Base-by-base conservation (phyloP, 2,329 filamentous ascomycete species). In the Tolypocladium album region DNA sequence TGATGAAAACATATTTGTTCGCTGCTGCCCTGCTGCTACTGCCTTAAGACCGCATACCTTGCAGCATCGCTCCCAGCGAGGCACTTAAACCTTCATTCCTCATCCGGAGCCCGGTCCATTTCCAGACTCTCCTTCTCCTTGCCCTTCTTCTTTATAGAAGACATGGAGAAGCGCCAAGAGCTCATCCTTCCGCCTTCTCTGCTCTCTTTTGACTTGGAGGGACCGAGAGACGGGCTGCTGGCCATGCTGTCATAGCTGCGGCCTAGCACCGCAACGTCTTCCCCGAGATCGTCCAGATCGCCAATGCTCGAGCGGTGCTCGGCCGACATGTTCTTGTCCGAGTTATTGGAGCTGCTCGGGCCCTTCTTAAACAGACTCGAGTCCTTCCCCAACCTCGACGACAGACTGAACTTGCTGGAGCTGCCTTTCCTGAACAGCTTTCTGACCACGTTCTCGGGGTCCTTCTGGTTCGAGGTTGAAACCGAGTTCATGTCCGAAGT, bases 351-450 rank as follows among this genome's bases (percentile, higher is more conserved):
- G 68, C 82, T 85, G 56, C 82, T 79, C 7, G 80, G 76, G 3
- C 80, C 81, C 66, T 85, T 86, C 75, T 86, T 84, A 65, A 83
- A 84, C 34, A 83, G 71, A 12, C 75, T 70, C 36, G 79, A 78
- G 55, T 82, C 80, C 66, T 84, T 87, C 58, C 78, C 77, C 24
- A 82, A 67, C 61, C 82, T 71, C 56, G 82, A 83, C 15, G 84
- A 79, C 61, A 87, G 75, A 69, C 82, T 83, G 69, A 87, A 87
- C 73, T 87, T 87, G 71, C 82, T 80, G 8, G 83, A 84, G 69
- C 83, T 86, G 57, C 84, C 82, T 73, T 88, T 88, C 39, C 85
- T 82, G 60, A 88, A 81, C 56, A 88, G 76, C 69, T 86, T 82
- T 68, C 80, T 76, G 64, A 86, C 74, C 59, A 83, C 82, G 63